Conservation (phyloP, 345 rosid species). For the Populus nigra region DNA sequence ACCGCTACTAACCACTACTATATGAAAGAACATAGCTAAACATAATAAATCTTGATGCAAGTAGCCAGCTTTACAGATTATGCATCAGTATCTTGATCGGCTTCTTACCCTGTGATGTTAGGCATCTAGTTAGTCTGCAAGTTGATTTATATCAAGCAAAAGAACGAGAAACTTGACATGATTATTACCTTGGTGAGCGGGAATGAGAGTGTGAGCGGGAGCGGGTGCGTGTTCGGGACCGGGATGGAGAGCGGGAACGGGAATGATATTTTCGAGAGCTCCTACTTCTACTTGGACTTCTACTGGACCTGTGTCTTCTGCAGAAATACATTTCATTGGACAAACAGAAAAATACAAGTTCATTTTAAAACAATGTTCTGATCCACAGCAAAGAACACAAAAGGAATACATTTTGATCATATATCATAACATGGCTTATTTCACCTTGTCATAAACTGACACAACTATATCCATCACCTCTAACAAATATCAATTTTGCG, state of each 20-base stretch:
- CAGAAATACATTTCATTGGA: slow-evolving; percentile 5
- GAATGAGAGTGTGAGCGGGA: slow-evolving; percentile 33
- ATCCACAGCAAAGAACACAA: not conserved
- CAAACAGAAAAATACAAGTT: not conserved
- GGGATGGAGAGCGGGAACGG: slow-evolving; percentile 33
- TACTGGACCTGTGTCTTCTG: slow-evolving; percentile 46
- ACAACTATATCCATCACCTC: not conserved
- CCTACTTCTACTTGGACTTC: slow-evolving; percentile 63
- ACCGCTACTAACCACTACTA: not conserved
- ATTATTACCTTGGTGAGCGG: slow-evolving; percentile 68
- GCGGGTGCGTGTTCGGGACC: slow-evolving; percentile 16
- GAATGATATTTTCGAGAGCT: slow-evolving; percentile 54
- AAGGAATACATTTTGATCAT: not conserved
- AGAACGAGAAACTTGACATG: not conserved
- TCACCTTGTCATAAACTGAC: not conserved
- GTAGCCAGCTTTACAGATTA: not conserved
- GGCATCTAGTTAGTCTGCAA: slow-evolving; percentile 3
- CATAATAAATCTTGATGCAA: not conserved
- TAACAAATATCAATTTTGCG: not conserved
- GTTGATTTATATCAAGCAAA: not conserved
- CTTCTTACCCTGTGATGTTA: slow-evolving; percentile 59
- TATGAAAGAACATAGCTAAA: not conserved
- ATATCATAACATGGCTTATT: not conserved
- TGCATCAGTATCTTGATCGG: slow-evolving; percentile 57
- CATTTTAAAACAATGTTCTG: not conserved